Base-by-base conservation (phyloP, 352 stramenopile species). In the Phytophthora litchii region DNA sequence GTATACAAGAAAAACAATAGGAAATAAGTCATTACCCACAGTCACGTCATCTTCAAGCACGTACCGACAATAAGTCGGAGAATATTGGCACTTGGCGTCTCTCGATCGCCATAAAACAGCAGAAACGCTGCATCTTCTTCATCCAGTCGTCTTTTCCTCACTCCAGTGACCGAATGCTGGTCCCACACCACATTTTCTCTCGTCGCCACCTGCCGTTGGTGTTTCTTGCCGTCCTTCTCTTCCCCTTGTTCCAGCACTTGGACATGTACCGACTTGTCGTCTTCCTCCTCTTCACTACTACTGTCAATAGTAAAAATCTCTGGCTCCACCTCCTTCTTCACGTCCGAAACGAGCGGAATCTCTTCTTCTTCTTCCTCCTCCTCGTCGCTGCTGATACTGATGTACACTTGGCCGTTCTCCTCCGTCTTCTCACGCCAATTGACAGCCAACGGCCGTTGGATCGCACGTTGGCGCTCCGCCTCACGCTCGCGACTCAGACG, bases 381-480 rank as follows among this genome's bases (percentile, higher is more conserved):
- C 3, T 74, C 64, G 47, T 69, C 70, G 63, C 73, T 76, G 54
- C 70, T 74, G 50, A 88, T 76, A 31, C 67, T 82, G 53, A 88
- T 83, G 55, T 80, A 81, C 10, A 86, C 67, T 32, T 76, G 78
- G 8, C 80, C 80, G 66, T 82, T 72, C 35, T 50, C 66, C 48
- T 64, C 54, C 40, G 72, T 83, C 53, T 60, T 75, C 65, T 83
- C 74, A 67, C 70, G 70, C 88, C 89, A 91, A 52, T 48, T 87
- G 51, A 94, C 84, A 32, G 78, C 54, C 32, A 98, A 70, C 59
- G 90, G 76, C 35, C 83, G 64, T 59, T 97, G 79, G 41, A 96
- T 74, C 16, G 77, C 87, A 48, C 76, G 92, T 57, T 90, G 83
- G 47, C 91, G 85, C 68, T 96, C 86, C 61, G 61, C 53, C 31